Base-by-base conservation (phyloP, 73 alveolate species). In the Uronychia binucleata region DNA sequence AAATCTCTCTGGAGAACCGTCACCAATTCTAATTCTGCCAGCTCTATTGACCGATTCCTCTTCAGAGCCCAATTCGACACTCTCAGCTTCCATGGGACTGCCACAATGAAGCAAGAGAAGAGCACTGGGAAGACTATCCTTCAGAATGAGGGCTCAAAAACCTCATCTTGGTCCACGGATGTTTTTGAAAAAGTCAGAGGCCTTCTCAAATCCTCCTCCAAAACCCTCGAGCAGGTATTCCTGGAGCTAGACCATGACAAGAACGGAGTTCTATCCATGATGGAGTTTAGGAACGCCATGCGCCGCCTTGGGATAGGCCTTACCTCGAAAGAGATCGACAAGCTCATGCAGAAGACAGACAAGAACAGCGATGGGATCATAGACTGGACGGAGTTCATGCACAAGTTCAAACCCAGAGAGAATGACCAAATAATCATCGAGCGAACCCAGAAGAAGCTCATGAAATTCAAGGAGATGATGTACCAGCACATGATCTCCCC, bases 261-360 rank as follows among this genome's bases (percentile, higher is more conserved):
- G 28, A 88, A 91, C 80, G 98, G 98, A 30, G 57, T 59, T 25
- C 81, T 96, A 0, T 89, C 98, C 0, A 80, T 84, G 29, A 57
- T 94, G 26, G 98, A 96, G 78, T 94, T 96, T 81, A 94, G 99
- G 86, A 77, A 94, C n/a, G 99, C 98, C 26, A 88, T 96, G 28
- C 81, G 97, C 79, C 86, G 80, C 33, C 94, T 96, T 30, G 85
- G 87, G 77, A 79, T 96, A 34, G 98, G 98, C 11, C 81, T 96
- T 74, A 82, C 95, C 1, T 84, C 95, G 14, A 88, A 93, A 76
- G 99, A 96, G 83, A 86, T 96, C 30, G 98, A 96, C 77, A 78
- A 90, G 79, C 79, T 96, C 28, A 74, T 94, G 83, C 75, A 84
- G 33, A 59, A 87, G 58, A 78, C 86, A 30, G 98, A 96, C 77